phyloP scores from a whole-genome alignment of 495 filamentous ascomycete genomes.

The Cudoniella acicularis region DNA sequence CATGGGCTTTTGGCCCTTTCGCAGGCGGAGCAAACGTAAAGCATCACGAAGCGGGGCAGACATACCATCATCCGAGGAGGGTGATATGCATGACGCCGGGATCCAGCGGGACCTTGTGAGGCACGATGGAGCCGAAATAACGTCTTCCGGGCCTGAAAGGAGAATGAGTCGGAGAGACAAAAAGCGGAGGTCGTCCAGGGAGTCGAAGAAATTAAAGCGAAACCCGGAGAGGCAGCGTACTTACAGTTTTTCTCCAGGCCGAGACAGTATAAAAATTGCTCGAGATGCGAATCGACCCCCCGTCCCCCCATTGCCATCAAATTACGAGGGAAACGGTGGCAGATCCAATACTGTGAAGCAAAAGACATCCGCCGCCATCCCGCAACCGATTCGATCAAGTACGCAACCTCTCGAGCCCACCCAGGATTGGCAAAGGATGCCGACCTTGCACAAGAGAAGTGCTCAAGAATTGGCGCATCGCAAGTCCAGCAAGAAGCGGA shows the following conservation, averaged over 20 bases:
- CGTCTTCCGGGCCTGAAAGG: slow-evolving; percentile 14
- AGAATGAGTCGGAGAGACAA: slow-evolving; percentile 27
- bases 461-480: slow-evolving; percentile 57
- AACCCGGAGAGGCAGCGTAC: slow-evolving; percentile 36
- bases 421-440: slow-evolving; percentile 52
- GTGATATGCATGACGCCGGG: slow-evolving; percentile 38
- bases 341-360: slow-evolving; percentile 22
- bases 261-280: slow-evolving; percentile 41
- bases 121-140: slow-evolving; percentile 24
- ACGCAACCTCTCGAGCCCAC: slow-evolving; percentile 33
- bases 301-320: slow-evolving; percentile 28
- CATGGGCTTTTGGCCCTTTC: slow-evolving; percentile 79
- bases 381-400: slow-evolving; percentile 24
- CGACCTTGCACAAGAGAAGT: slow-evolving; percentile 63
- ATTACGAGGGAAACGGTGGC: slow-evolving; percentile 21
- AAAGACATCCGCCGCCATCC: slow-evolving; percentile 23
- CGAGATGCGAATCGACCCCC: slow-evolving; percentile 28
- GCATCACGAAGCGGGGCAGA: slow-evolving; percentile 36
- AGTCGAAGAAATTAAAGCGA: slow-evolving; percentile 44
- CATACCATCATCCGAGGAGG: slow-evolving; percentile 27
- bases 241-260: slow-evolving; percentile 52
- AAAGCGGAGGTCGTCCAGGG: slow-evolving; percentile 29
- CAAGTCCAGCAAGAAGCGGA: slow-evolving; percentile 72
- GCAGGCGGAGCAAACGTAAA: slow-evolving; percentile 57
- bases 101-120: slow-evolving; percentile 19